These are phyloP conservation scores for Leccinellum rugosiceps DNA, from an alignment of 768 basidiomycete species.

Conservation along the genomic window DNA sequence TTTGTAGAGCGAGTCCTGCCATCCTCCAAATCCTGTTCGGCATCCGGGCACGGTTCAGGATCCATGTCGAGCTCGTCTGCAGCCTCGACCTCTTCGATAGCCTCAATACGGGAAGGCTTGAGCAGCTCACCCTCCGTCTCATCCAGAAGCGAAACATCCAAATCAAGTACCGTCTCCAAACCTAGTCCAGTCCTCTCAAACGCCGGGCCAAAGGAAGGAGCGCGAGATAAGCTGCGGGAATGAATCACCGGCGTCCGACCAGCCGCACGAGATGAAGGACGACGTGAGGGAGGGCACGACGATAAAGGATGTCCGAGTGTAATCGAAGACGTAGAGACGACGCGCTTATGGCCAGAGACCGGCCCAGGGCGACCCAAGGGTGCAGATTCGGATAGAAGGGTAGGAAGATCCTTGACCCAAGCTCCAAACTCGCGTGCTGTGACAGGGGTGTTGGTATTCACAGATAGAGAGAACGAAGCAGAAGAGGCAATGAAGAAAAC, in stretches of 20 bases:
- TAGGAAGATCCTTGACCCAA: conserved; percentile 84
- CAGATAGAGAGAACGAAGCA: conserved; percentile 36
- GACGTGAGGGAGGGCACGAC: conserved; percentile 62
- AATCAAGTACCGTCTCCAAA: conserved; percentile 47
- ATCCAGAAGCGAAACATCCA: conserved; percentile 39
- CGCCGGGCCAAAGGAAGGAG: conserved; percentile 56
- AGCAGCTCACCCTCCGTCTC: conserved; percentile 38
- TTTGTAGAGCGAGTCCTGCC: conserved; percentile 56
- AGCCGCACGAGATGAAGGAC: conserved; percentile 66
- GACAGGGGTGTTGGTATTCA: conserved; percentile 37
- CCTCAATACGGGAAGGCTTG: conserved; percentile 25
- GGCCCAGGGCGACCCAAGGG: conserved; percentile 34
- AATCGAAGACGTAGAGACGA: conserved; percentile 52
- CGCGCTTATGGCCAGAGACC: conserved; percentile 47
- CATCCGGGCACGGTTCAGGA: conserved; percentile 11
- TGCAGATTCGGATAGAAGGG: conserved; percentile 51
- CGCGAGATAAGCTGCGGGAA: conserved; percentile 58
- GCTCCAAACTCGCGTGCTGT: conserved; percentile 80
- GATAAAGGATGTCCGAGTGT: conserved; percentile 64
- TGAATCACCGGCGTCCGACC: conserved; percentile 52
- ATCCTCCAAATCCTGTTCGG: conserved; percentile 33
- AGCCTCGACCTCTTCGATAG: conserved; percentile 37
- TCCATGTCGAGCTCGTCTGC: conserved; percentile 32
- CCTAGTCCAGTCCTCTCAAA: conserved; percentile 44
- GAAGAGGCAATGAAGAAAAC: conserved; percentile 77